These are phyloP conservation scores for Dionaea muscipula DNA, from an alignment of 179 eudicot genomes.

Conservation along the genomic window DNA sequence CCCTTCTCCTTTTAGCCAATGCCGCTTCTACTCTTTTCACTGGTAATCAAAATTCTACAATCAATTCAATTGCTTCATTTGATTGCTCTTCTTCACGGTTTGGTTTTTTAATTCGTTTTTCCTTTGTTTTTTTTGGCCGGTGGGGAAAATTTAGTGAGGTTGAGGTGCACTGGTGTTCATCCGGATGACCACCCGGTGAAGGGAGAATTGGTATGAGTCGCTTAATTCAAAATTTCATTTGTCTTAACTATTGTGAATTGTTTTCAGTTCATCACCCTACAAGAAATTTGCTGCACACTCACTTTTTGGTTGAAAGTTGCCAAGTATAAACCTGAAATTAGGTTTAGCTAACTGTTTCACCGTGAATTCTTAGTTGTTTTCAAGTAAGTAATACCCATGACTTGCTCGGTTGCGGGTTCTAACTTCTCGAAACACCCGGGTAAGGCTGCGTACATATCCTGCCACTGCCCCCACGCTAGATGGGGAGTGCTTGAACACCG, in stretches of 20 bases:
- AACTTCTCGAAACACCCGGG: no score
- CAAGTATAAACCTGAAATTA: no score
- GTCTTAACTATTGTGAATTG: not conserved
- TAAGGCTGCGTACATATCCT: no score
- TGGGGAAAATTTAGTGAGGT: conserved; percentile 42
- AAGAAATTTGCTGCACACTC: not conserved
- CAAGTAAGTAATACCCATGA: no score
- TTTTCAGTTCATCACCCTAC: not conserved
- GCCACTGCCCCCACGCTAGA: no score
- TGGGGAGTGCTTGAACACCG: no score
- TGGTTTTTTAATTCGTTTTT: conserved; percentile 3
- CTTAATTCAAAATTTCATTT: no score
- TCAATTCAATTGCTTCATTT: not conserved
- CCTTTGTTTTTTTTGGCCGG: conserved; percentile 6
- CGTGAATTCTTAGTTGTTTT: no score
- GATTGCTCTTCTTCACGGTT: not conserved
- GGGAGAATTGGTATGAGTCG: conserved; percentile 48
- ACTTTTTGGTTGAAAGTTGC: no score
- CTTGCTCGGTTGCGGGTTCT: no score
- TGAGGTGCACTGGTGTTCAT: conserved; percentile 66
- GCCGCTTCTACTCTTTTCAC: conserved; percentile 58
- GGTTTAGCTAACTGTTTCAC: no score
- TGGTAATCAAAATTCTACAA: conserved; percentile 18
- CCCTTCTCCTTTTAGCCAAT: conserved; percentile 53
- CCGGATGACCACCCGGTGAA: conserved; percentile 68